phyloP scores from a whole-genome alignment of 139 green algal genomes.

The Chlamydomonas eustigma region DNA sequence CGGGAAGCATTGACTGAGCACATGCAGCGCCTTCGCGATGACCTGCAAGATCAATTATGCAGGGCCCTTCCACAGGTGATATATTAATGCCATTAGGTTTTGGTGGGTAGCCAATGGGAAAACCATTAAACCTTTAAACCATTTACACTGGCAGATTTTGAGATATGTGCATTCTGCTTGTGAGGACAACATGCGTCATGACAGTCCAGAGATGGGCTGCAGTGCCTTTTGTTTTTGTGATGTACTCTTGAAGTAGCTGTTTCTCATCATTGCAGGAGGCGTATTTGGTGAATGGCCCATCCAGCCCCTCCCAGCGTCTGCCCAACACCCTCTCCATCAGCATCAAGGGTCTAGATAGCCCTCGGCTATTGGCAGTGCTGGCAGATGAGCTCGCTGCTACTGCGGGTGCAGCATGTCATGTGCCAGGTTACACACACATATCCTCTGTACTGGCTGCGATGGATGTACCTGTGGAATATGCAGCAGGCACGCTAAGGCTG shows the following conservation, averaged over 20 bases:
- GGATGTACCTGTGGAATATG: conserved; percentile 37
- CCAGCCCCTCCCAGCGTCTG: conserved; percentile 32
- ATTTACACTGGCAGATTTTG: no score
- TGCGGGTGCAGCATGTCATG: conserved; percentile 72
- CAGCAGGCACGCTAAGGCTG: conserved; percentile 68
- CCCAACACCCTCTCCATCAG: conserved; percentile 80
- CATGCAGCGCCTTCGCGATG: conserved; percentile 48
- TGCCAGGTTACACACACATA: conserved; percentile 17
- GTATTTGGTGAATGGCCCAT: conserved; percentile 58
- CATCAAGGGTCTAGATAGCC: conserved; percentile 49
- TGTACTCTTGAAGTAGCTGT: no score
- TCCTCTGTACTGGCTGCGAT: conserved; percentile 38
- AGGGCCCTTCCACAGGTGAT: conserved; percentile 27
- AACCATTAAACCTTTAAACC: no score
- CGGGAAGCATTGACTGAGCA: conserved; percentile 18
- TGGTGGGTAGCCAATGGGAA: no score
- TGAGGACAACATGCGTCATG: no score
- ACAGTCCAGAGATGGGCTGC: no score
- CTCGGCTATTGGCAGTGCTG: conserved; percentile 44
- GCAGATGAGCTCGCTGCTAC: conserved; percentile 54
- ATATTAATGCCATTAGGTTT: no score
- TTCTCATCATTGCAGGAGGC: neutral
- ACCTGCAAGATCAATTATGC: conserved; percentile 41
- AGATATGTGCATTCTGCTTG: no score
- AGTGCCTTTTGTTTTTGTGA: no score